Evolutionary conservation across 2,329 filamentous ascomycete species (phyloP), one percentile per base, ranked within the genome.

Genomic region (Ophiosphaerella korrae): DNA sequence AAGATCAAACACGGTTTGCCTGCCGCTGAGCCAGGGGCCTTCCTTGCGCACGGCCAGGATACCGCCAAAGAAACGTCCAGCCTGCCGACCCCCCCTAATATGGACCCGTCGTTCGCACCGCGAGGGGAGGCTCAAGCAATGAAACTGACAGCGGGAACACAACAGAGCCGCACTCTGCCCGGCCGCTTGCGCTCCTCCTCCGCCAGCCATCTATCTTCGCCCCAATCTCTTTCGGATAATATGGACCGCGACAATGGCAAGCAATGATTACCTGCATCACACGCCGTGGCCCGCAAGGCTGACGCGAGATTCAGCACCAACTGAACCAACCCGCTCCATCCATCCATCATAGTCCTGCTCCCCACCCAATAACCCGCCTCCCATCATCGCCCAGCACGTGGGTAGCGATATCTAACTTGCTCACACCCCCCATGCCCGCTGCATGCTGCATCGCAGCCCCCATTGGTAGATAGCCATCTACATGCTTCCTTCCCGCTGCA

Each of bases 1-100:
- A 41, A 53, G 39, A 34, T 49, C 48, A 55, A 42, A 46, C 46
- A 51, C 48, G 51, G 53, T 45, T 21, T 57, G 55, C 55, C 55
- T 55, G 43, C 40, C 36, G 45, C 37, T 42, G 33, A 4, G 36
- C 35, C 45, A 53, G 50, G 50, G 52, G 48, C 44, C 18, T 24
- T 35, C 52, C 52, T 60, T 45, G 52, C 42, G 13, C 3, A n/a
- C 8, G 32, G 21, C 18, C 29, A 18, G 45, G 55, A 41, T 41
- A 14, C 41, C 52, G 43, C 39, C 47, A 52, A 53, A 41, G 50
- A 48, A 37, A 24, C 33, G 33, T 32, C 31, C 18, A 18, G 18
- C 18, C 18, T 2, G 18, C 18, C 18, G 3, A 3, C 18, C 18
- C 58, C 56, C 56, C 56, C 53, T 62, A 56, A 59, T 60, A 49